Base-by-base conservation (phyloP, 495 filamentous ascomycete genomes). In the Immersiella caudata region DNA sequence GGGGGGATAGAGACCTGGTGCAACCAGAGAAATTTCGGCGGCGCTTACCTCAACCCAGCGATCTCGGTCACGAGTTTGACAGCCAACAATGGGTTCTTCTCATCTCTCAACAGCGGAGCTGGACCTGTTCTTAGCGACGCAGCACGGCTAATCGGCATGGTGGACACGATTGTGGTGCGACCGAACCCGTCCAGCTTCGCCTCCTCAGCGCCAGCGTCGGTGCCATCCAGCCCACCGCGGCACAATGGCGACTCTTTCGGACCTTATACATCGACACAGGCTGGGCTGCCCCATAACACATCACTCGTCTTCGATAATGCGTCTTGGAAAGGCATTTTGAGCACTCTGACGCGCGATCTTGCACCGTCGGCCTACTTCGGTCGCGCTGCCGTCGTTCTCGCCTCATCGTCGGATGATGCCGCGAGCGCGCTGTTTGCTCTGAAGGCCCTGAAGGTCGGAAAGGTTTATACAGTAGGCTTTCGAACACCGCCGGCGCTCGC, bases 401-500 rank as follows among this genome's bases (percentile, higher is more conserved):
- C 90, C 18, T 85, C 82, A 18, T 83, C 83, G 6, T 83, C 88
- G 57, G 85, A 89, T 52, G 89, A 93, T 64, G 91, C 91, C 6
- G 88, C 90, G 4, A 86, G 89, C 8, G 85, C 87, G 2, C 88
- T 95, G 65, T 94, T 90, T 67, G 91, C 91, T 0, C 82, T 94
- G 9, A 89, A 88, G 68, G 88, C 86, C 60, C 83, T 95, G n/a
- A 87, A 86, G 52, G 86, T 93, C 27, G 89, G 90, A 7, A 87
- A 91, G 40, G 90, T 95, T 60, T 93, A 93, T 74, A 93, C 91
- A 0, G 91, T 93, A 61, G 92, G 92, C 6, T 95, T 95, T 78
- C 89, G 87, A 75, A 87, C 87, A 1, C 86, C 85, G 16, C 85
- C 86, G 4, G 84, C 86, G 1, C 78, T 93, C 7, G 84, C 88